These are phyloP conservation scores for Primulina huaijiensis DNA, from an alignment of 257 asterid species.

Conservation along the genomic window DNA sequence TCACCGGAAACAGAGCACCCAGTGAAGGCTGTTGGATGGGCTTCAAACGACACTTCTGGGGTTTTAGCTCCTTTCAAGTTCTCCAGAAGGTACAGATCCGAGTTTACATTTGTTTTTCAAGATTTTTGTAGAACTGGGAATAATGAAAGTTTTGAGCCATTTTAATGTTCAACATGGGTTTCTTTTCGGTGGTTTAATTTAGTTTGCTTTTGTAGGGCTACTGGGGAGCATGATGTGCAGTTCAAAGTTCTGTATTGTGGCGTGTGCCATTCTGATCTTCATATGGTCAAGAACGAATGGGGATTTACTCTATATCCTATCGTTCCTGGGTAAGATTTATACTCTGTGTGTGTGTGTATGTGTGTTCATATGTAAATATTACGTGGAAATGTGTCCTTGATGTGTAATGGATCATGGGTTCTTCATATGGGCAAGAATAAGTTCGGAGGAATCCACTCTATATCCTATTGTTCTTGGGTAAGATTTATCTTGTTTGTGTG, in stretches of 20 bases:
- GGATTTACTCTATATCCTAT: slow-evolving; percentile 18
- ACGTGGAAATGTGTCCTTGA: neutral
- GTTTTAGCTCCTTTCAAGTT: slow-evolving; percentile 23
- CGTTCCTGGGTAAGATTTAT: slow-evolving; percentile 25
- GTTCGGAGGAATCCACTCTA: neutral
- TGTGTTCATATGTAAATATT: neutral
- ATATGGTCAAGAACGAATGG: slow-evolving; percentile 28
- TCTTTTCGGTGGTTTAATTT: neutral
- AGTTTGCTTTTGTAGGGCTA: slow-evolving; percentile 1
- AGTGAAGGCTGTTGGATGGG: slow-evolving; percentile 25
- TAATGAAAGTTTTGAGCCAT: neutral
- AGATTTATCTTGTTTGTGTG: neutral
- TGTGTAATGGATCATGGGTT: neutral
- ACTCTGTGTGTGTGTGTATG: neutral
- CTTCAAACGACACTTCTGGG: neutral
- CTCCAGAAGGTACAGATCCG: slow-evolving; percentile 23
- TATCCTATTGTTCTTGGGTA: slow-evolving; percentile 29
- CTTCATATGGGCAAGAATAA: slow-evolving; percentile 16
- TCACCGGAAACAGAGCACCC: neutral
- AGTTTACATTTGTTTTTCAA: neutral
- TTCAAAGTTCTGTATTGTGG: slow-evolving; percentile 28
- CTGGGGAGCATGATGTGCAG: slow-evolving; percentile 22
- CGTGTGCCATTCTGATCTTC: slow-evolving; percentile 26
- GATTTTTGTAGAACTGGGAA: neutral
- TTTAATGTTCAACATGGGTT: neutral